Base-by-base conservation (phyloP, 495 filamentous ascomycete genomes). In the Aspergillus panamensis region DNA sequence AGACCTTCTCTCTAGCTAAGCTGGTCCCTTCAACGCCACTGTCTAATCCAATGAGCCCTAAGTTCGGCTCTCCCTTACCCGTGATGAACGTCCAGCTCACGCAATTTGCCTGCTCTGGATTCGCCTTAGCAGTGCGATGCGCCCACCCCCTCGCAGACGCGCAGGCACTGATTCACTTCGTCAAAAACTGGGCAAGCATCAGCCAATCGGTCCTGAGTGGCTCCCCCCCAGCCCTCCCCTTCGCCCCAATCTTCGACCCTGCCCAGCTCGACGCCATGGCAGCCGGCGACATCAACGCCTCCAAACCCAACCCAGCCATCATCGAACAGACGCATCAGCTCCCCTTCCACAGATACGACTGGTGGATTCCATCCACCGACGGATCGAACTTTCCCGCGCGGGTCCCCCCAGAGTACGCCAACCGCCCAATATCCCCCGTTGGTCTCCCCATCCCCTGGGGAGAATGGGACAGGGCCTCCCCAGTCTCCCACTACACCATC, bases 61-160 rank as follows among this genome's bases (percentile, higher is more conserved):
- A 60, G 31, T 39, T 58, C 12, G 51, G 53, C 13, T 62, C 60
- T 39, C n/a, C 60, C 65, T 4, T 39, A 39, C 77, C 78, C 0
- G 62, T 59, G 6, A 62, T 75, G 55, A 64, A 66, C 21, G 61
- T 77, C 32, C 75, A 76, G 52, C 9, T 80, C 8, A 80, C 70
- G 0, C 58, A 58, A 2, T 71, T 79, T 43, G 63, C 62, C 10
- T 74, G 70, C 43, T 77, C 76, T 8, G 78, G 75, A 3, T 72
- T 71, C 39, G 71, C 71, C 2, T 40, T 82, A 6, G 68, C 72
- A 30, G 63, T 78, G 17, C 73, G 69, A 39, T 51, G 79, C 1
- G 68, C 75, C 0, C 80, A 84, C 60, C 70, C 72, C 14, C 62
- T 83, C 6, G 73, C 74, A 1, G 81, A 84, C 64, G 77, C 78